phyloP scores from a whole-genome alignment of 805 yeast species.

The Metschnikowia chrysomelidarum region DNA sequence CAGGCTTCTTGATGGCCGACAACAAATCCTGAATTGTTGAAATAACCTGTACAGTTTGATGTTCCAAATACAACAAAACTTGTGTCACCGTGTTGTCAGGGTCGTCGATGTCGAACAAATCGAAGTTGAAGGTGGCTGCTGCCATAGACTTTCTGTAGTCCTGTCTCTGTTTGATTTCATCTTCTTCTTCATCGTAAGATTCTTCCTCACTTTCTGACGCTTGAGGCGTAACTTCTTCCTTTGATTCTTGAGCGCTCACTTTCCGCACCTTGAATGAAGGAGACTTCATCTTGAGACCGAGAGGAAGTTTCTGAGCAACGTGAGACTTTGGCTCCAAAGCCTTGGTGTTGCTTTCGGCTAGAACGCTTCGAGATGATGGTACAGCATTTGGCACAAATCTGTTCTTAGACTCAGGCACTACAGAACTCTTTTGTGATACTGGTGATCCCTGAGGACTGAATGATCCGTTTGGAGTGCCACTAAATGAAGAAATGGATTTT shows the following conservation, averaged over 20 bases:
- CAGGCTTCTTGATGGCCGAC: constrained; percentile 71
- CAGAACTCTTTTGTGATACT: no score
- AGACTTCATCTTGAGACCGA: constrained; percentile 7
- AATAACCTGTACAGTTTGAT: constrained; percentile 89
- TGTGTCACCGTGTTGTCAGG: constrained; percentile 89
- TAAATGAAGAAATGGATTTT: no score
- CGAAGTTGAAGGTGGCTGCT: constrained; percentile 63
- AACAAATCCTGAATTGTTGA: constrained; percentile 83
- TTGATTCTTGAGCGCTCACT: constrained; percentile 14
- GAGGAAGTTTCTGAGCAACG: not conserved
- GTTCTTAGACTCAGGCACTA: no score
- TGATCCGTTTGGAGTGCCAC: no score
- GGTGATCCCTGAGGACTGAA: no score
- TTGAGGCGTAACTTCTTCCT: constrained; percentile 5
- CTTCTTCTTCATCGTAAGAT: constrained; percentile 29
- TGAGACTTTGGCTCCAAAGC: not conserved
- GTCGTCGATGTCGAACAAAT: constrained; percentile 74
- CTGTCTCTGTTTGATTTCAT: constrained; percentile 41
- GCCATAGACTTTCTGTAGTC: constrained; percentile 48
- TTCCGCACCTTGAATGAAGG: constrained; percentile 18
- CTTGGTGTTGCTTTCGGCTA: no score
- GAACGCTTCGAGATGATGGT: no score
- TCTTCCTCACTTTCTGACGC: constrained; percentile 18
- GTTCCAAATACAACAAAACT: constrained; percentile 81
- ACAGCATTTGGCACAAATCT: no score